Percentiles rank a stretch among this genome's conserved stretches.
These are phyloP conservation scores for Sarcomyxa edulis DNA, from an alignment of 768 basidiomycete genomes.

Conservation along the genomic window DNA sequence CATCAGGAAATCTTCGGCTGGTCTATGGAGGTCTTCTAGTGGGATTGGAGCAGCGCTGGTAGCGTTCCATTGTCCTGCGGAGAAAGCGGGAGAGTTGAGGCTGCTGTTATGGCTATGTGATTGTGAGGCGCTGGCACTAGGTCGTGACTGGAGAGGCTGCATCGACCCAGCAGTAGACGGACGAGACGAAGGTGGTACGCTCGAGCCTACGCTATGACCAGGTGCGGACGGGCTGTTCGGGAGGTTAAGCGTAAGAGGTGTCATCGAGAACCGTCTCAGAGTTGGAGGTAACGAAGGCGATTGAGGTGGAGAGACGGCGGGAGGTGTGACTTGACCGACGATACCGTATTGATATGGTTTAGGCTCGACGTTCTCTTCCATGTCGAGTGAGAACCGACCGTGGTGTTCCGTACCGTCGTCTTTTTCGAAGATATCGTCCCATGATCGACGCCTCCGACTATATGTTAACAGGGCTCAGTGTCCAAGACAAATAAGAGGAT, in stretches of 20 bases:
- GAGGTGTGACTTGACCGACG: constrained; percentile 40
- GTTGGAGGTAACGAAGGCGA: constrained; percentile 22
- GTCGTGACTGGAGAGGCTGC: constrained; percentile 23
- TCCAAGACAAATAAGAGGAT: constrained; percentile 4
- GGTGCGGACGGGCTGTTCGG: constrained; percentile 18
- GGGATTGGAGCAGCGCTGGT: constrained; percentile 10
- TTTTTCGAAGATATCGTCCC: constrained; percentile 50
- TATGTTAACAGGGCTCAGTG: constrained; percentile 8
- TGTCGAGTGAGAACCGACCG: constrained; percentile 23
- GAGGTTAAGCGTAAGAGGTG: constrained; percentile 19
- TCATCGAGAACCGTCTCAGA: constrained; percentile 16
- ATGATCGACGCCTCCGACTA: constrained; percentile 40
- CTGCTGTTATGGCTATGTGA: constrained; percentile 14
- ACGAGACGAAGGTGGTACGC: constrained; percentile 21
- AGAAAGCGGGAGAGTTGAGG: constrained; percentile 12
- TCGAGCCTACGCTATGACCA: constrained; percentile 12
- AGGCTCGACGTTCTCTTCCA: constrained; percentile 30
- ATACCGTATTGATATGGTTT: constrained; percentile 62
- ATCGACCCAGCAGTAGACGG: constrained; percentile 41
- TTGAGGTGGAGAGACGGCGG: constrained; percentile 28
- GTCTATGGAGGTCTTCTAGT: constrained; percentile 10
- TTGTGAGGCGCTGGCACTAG: constrained; percentile 11
- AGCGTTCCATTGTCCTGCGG: constrained; percentile 7
- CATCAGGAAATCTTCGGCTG: constrained; percentile 12
- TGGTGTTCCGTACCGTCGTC: constrained; percentile 26